Evolutionary conservation across 805 yeast genomes (phyloP), one percentile per base, ranked within the genome.

Genomic region (Pichia pseudocactophila): DNA sequence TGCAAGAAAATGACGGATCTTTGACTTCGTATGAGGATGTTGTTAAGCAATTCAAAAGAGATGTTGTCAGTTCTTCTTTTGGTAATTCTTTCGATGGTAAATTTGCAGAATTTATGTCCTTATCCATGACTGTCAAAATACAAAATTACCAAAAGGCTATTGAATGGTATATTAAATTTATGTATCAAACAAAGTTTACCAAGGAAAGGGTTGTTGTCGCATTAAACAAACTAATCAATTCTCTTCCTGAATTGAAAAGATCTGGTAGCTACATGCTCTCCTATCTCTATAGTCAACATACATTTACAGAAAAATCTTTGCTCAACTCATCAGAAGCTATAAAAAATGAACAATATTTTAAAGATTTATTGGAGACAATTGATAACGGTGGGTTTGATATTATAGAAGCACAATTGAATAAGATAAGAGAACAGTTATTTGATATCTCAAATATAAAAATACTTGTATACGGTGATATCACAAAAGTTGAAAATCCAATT

Each of bases 131-230:
- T 49, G 80, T 81, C 34, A 78, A 73, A 50, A 66, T 68, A 9
- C 68, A 65, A 8, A 78, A 87, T 44, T 92, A 89, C 55, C 42
- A 50, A 0, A 71, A 71, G 37, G 87, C 90, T 1, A 77, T 89
- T 32, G 73, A 76, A 19, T 92, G 97, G 97, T 66, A 85, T 34
- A 62, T 68, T 35, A 76, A 78, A 44, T 69, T 83, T 16, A 62
- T 88, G 52, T 79, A 75, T 58, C 71, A 75, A 51, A 73, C 83
- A 25, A 70, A 74, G 7, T 86, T 84, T 58, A 96, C 88, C 43
- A 78, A 75, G 48, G 69, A 76, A 10, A 71, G 97, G 58, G 73
- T 87, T 19, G 70, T 73, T 50, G 76, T 85, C 22, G 69, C 81
- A 15, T 58, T 82, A 27, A 85, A 81, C 44, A 80, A 78, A 54